phyloP scores from a whole-genome alignment of 306 rosid species.

The Clitoria ternatea region DNA sequence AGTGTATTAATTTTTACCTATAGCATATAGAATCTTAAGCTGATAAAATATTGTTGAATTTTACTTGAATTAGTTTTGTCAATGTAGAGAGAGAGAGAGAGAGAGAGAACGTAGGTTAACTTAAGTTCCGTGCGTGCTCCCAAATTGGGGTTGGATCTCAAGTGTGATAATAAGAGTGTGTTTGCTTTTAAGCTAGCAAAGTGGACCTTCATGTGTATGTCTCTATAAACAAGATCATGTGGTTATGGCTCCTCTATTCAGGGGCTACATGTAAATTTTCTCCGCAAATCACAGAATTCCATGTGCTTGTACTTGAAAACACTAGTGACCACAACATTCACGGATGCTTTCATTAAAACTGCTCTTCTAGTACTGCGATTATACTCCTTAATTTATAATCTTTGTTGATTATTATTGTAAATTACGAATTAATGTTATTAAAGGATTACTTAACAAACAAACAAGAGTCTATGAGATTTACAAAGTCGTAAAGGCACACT shows the following conservation, averaged over 20 bases:
- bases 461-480: no score
- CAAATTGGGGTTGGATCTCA: conserved; percentile 64
- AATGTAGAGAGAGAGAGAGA: conserved; percentile 17
- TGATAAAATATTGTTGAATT: background rate
- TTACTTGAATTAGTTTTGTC: background rate
- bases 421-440: no score
- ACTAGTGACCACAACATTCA: conserved; percentile 14
- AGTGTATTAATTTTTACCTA: no score
- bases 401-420: no score
- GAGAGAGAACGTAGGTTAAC: conserved; percentile 28
- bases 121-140: conserved; percentile 50
- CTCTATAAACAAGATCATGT: conserved; percentile 69
- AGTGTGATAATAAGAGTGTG: conserved; percentile 57
- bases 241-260: conserved; percentile 37
- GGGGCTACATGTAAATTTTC: conserved; percentile 13
- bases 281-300: conserved; percentile 37
- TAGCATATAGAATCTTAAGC: background rate
- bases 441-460: no score
- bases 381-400: no score
- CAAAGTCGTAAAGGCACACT: no score
- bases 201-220: conserved; percentile 78
- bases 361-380: no score
- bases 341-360: background rate
- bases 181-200: conserved; percentile 58
- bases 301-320: conserved; percentile 20